phyloP scores from a whole-genome alignment of 805 yeast genomes.

The Starmera quercuum region DNA sequence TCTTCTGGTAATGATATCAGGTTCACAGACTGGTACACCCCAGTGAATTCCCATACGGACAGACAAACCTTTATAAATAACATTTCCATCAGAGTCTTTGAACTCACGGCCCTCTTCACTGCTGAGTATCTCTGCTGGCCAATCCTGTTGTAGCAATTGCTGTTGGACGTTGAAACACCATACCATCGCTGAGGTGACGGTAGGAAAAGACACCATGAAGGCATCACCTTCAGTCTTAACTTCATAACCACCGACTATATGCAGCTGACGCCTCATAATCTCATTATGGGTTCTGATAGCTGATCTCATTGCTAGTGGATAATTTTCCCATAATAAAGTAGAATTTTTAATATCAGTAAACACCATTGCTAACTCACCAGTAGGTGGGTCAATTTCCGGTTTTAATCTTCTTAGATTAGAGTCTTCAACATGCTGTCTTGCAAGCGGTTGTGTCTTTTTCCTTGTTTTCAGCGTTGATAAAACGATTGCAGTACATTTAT shows the following conservation, averaged over 20 bases:
- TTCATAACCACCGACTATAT: conserved; percentile 95
- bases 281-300: conserved; percentile 93
- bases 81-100: conserved; percentile 46
- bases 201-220: conserved; percentile 93
- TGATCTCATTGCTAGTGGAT: conserved; percentile 90
- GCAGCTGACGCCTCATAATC: conserved; percentile 86
- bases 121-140: conserved; percentile 91
- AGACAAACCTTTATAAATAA: conserved; percentile 79
- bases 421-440: conserved; percentile 60
- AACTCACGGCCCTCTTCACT: conserved; percentile 80
- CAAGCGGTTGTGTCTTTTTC: conserved; percentile 23
- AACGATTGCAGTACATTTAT: conserved; percentile 75
- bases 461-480: conserved; percentile 51
- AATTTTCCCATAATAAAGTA: conserved; percentile 87
- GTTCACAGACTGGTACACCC: conserved; percentile 96
- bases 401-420: conserved; percentile 75
- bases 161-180: conserved; percentile 95
- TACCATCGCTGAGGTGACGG: conserved; percentile 79
- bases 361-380: conserved; percentile 90
- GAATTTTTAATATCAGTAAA: conserved; percentile 97
- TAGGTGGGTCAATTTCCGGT: conserved; percentile 90
- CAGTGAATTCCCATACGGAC: conserved; percentile 99
- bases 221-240: conserved; percentile 99
- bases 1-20: conserved; percentile 89
- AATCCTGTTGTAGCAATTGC: conserved; percentile 74